These are phyloP conservation scores for Aphanomyces invadans DNA, from an alignment of 352 stramenopile species.

Conservation along the genomic window DNA sequence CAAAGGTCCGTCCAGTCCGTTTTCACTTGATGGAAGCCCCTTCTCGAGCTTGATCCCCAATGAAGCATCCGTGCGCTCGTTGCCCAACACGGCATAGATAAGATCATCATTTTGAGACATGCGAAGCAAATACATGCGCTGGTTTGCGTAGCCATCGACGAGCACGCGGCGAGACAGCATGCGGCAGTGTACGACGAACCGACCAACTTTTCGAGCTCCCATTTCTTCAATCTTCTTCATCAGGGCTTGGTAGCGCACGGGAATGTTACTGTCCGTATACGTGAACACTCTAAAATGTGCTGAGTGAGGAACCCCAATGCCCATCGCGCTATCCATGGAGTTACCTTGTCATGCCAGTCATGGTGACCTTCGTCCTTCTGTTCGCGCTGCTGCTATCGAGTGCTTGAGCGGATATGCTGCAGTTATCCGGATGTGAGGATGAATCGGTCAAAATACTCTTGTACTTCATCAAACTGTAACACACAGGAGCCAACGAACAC, in stretches of 20 bases:
- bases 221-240: conserved; percentile 78
- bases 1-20: conserved; percentile 57
- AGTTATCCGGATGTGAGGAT: too few species aligned
- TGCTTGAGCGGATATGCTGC: too few species aligned
- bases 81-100: conserved; percentile 75
- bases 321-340: neutral
- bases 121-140: conserved; percentile 86
- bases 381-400: too few species aligned
- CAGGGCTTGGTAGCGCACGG: conserved; percentile 58
- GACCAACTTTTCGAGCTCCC: conserved; percentile 66
- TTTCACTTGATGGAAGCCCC: conserved; percentile 46
- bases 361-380: neutral
- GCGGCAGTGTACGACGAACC: conserved; percentile 79
- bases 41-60: conserved; percentile 30
- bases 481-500: too few species aligned
- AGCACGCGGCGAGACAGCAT: conserved; percentile 77
- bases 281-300: neutral
- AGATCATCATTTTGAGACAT: conserved; percentile 84
- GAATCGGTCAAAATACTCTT: too few species aligned
- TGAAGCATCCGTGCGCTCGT: conserved; percentile 43
- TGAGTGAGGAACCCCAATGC: neutral
- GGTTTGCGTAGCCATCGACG: conserved; percentile 70
- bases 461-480: too few species aligned
- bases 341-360: conserved; percentile 22
- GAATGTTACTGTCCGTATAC: conserved; percentile 10